Conservation (phyloP, 208 protist species). For the Leishmania arabica region DNA sequence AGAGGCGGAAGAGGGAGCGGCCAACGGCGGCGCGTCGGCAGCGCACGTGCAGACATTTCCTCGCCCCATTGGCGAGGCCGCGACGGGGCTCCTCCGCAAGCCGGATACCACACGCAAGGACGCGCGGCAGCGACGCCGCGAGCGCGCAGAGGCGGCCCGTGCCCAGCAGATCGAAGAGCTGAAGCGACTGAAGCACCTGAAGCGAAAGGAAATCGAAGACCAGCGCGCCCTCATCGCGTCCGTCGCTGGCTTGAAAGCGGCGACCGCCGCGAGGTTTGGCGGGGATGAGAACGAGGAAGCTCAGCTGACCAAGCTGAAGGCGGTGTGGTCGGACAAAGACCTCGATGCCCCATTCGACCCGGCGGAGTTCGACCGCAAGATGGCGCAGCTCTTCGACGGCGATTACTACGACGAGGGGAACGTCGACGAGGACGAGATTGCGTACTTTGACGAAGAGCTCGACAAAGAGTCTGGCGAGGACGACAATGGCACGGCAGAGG, state of each 20-base stretch:
- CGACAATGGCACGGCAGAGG: slow-evolving; percentile 24
- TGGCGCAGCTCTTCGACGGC: slow-evolving; percentile 85
- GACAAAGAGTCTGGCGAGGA: slow-evolving; percentile 45
- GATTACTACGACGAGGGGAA: slow-evolving; percentile 89
- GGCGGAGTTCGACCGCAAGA: slow-evolving; percentile 87
- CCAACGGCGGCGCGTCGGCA: slow-evolving; percentile 49
- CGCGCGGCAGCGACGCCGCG: slow-evolving; percentile 71
- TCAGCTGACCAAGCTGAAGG: slow-evolving; percentile 53
- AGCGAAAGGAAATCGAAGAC: slow-evolving; percentile 88
- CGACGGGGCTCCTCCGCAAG: slow-evolving; percentile 74
- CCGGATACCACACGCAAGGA: slow-evolving; percentile 76
- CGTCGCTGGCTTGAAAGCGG: slow-evolving; percentile 34
- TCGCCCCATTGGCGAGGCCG: slow-evolving; percentile 72
- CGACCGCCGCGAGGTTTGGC: background rate
- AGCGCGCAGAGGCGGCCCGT: slow-evolving; percentile 67
- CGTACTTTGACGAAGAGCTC: slow-evolving; percentile 83
- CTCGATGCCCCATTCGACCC: slow-evolving; percentile 87
- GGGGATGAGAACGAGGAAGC: slow-evolving; percentile 58
- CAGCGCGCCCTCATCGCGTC: slow-evolving; percentile 82
- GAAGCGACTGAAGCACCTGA: slow-evolving; percentile 89
- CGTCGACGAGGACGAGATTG: slow-evolving; percentile 86
- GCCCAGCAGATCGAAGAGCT: slow-evolving; percentile 82
- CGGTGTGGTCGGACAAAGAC: slow-evolving; percentile 81
- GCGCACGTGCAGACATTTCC: slow-evolving; percentile 73
- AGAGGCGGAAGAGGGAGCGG: slow-evolving; percentile 52